Conservation (phyloP, 768 basidiomycete species). For the Coprinopsis sp. region DNA sequence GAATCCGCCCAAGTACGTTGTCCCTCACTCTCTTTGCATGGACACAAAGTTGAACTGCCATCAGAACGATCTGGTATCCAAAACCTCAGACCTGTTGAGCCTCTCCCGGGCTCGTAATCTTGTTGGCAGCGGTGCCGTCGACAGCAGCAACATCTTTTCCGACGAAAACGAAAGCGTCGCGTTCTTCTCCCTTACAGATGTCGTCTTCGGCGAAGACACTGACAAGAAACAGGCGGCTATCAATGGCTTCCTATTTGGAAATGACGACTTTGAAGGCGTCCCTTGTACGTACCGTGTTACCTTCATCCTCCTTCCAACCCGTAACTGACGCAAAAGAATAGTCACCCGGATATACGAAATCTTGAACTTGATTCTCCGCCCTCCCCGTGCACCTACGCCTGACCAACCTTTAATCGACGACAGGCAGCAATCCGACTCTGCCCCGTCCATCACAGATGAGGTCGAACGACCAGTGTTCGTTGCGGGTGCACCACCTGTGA, state of each 20-base stretch:
- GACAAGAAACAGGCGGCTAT: slow-evolving; percentile 48
- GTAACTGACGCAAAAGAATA: slow-evolving; percentile 24
- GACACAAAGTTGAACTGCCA: neutral
- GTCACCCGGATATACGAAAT: slow-evolving; percentile 62
- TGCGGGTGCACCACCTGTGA: slow-evolving; percentile 26
- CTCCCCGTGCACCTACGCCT: slow-evolving; percentile 39
- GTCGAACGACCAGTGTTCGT: slow-evolving; percentile 33
- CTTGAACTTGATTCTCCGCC: slow-evolving; percentile 47
- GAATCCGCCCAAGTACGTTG: slow-evolving; percentile 52
- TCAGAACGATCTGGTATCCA: slow-evolving; percentile 42
- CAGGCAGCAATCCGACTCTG: slow-evolving; percentile 21
- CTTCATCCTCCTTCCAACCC: slow-evolving; percentile 7
- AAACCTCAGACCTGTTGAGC: slow-evolving; percentile 47
- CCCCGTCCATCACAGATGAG: slow-evolving; percentile 13
- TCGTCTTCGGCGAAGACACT: slow-evolving; percentile 52
- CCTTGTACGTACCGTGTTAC: slow-evolving; percentile 44
- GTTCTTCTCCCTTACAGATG: slow-evolving; percentile 47
- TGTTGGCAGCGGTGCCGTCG: slow-evolving; percentile 41
- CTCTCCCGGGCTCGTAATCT: slow-evolving; percentile 56
- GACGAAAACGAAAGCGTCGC: slow-evolving; percentile 50
- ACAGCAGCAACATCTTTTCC: slow-evolving; percentile 37
- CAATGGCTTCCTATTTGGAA: slow-evolving; percentile 49
- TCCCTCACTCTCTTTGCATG: neutral
- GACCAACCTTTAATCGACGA: slow-evolving; percentile 28
- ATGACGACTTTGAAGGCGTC: slow-evolving; percentile 59